Evolutionary conservation across 192 early-diverging fungal genomes (phyloP), one percentile per base, ranked within the genome.

Genomic region (Pilobolus umbonatus): DNA sequence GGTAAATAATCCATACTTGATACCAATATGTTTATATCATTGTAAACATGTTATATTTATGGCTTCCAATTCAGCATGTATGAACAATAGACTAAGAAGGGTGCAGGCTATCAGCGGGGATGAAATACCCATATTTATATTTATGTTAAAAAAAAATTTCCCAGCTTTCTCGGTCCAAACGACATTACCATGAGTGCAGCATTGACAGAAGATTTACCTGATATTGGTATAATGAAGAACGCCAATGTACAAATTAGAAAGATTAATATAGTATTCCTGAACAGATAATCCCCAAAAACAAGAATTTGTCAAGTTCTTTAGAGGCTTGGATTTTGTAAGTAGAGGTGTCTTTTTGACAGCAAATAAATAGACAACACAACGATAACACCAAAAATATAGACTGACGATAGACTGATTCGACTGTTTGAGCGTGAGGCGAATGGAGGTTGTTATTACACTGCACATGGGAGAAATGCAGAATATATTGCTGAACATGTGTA

Each of bases 401-500:
- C 73, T 65, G 49, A 62, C 7, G 81, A 75, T 51, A 75, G 76
- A 29, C 84, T 82, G 19, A 75, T 91, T 26, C 72, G 86, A 5
- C 59, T 91, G 22, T 91, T 91, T 44, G 87, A 91, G 56, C 77
- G 89, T 39, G 82, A 80, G 43, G 66, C 72, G 15, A 60, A 59
- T n/a, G 65, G 55, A 45, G 64, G 76, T 59, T 82, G 89, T 32
- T 96, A 88, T 73, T 98, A 95, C 68, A 91, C 84, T 39, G 85
- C 91, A 0, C 93, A 95, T 56, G 94, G 90, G 7, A 80, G 86
- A 11, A 92, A 98, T 65, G 94, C 96, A 1, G 69, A 84, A n/a
- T 90, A 85, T 67, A 80, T 94, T 31, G 94, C 96, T 6, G 78
- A 88, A 29, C 65, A 72, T 21, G 83, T 98, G 8, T 96, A 91